These are phyloP conservation scores for Coelastrella sp. DNA, from an alignment of 139 green algal species.

Conservation along the genomic window DNA sequence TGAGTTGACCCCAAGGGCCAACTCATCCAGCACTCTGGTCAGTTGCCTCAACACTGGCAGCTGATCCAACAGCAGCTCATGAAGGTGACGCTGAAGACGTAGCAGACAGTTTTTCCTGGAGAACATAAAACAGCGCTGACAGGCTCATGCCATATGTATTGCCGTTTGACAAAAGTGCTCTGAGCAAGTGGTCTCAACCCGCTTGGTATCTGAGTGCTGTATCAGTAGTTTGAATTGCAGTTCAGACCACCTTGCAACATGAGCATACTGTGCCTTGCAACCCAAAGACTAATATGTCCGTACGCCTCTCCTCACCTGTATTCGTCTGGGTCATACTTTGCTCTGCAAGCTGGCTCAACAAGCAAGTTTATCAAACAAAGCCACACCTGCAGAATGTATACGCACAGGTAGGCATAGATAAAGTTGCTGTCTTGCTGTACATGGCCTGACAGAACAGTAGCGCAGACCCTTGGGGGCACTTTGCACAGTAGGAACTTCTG, in stretches of 20 bases:
- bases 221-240: no score
- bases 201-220: no score
- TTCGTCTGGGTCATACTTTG: constrained; percentile 80
- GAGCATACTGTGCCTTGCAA: no score
- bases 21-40: constrained; percentile 80
- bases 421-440: no score
- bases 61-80: constrained; percentile 92
- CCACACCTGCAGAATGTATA: constrained; percentile 84
- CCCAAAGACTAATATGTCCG: no score
- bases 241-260: no score
- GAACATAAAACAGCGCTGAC: background rate
- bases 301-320: constrained; percentile 56
- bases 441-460: no score
- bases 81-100: constrained; percentile 74
- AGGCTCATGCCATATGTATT: background rate
- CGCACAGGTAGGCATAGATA: no score
- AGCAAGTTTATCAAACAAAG: constrained; percentile 88
- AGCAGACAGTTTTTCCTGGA: constrained; percentile 70
- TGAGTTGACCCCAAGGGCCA: constrained; percentile 66
- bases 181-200: no score
- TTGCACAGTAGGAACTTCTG: no score
- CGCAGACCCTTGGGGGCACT: no score
- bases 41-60: constrained; percentile 82
- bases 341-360: constrained; percentile 73
- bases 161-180: no score